phyloP scores from a whole-genome alignment of 257 asterid genomes.

The Solanum neorickii region DNA sequence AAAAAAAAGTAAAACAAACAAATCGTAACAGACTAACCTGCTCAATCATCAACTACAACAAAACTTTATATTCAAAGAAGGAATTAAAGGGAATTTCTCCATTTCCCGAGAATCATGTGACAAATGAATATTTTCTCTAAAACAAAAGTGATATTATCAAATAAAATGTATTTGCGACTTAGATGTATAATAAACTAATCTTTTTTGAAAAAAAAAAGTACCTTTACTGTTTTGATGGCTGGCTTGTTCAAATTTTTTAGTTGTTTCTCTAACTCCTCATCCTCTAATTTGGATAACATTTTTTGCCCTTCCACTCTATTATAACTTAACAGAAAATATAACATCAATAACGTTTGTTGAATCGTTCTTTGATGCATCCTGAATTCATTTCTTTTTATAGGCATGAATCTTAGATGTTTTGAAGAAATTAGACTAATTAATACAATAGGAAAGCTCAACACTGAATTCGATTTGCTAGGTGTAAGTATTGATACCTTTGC shows the following conservation, averaged over 20 bases:
- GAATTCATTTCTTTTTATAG: not conserved
- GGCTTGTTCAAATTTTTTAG: not conserved
- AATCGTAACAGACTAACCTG: too few relatives aligned
- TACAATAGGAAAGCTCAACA: not conserved
- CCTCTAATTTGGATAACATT: not conserved
- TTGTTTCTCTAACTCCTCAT: too few relatives aligned
- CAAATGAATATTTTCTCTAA: too few relatives aligned
- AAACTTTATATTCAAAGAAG: too few relatives aligned
- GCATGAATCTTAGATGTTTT: not conserved
- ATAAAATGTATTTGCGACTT: too few relatives aligned
- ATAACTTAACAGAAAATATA: not conserved
- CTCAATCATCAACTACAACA: too few relatives aligned
- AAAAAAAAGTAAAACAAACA: too few relatives aligned
- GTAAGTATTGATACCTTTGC: too few relatives aligned
- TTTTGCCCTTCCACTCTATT: not conserved
- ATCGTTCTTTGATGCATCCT: not conserved
- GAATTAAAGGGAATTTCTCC: not conserved
- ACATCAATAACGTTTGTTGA: not conserved
- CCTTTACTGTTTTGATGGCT: not conserved
- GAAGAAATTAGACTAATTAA: not conserved
- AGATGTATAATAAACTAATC: too few relatives aligned
- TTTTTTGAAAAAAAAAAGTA: not conserved
- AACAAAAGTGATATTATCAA: too few relatives aligned
- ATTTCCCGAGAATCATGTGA: not conserved
- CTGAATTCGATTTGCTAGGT: not conserved